Conservation (phyloP, 345 rosid species). For the Orychophragmus violaceus region DNA sequence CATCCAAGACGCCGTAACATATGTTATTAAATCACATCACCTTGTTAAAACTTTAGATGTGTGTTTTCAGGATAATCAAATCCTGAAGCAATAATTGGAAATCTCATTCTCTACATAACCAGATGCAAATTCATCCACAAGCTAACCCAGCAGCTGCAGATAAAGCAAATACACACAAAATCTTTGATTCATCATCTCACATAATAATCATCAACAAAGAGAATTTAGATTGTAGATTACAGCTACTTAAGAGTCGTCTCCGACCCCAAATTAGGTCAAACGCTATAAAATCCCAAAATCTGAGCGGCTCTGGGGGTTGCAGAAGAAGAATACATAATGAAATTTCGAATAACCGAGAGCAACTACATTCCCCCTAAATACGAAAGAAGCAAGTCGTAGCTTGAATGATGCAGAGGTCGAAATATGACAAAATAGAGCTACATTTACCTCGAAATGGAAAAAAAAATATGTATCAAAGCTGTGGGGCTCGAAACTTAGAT, state of each 20-base stretch:
- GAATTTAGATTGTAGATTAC: too few species aligned
- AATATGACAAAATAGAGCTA: background rate
- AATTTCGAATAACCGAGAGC: background rate
- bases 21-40: conserved; percentile 39
- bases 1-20: conserved; percentile 51
- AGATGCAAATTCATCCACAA: background rate
- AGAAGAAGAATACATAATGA: background rate
- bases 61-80: conserved; percentile 13
- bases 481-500: conserved; percentile 5
- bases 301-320: background rate
- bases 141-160: conserved; percentile 8
- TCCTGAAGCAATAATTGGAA: conserved; percentile 13
- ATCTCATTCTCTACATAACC: conserved; percentile 11
- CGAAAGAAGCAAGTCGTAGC: background rate
- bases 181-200: too few species aligned
- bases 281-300: conserved; percentile 13
- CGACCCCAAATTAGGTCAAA: background rate
- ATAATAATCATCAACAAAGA: background rate
- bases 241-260: conserved; percentile 2
- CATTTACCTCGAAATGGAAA: conserved; percentile 12
- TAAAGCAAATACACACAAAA: background rate
- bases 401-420: background rate
- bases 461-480: background rate
- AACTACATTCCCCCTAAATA: background rate
- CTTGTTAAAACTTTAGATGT: conserved; percentile 12